Percentiles rank a stretch among this genome's conserved stretches.
phyloP scores from a whole-genome alignment of 208 protist genomes.

The Crithidia brevicula region DNA sequence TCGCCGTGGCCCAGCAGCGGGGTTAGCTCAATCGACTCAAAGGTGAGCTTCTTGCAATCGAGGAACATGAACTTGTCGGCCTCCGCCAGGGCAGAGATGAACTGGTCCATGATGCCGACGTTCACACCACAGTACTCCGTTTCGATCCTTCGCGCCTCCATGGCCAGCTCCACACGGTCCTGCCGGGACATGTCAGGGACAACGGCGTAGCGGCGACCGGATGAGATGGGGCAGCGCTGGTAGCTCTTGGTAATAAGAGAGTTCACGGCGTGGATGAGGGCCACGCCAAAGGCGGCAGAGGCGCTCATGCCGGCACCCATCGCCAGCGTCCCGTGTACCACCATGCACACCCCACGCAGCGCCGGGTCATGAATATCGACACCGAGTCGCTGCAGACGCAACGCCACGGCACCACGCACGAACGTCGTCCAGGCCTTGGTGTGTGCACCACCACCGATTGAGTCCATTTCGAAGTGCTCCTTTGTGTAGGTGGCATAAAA shows the following conservation, averaged over 20 bases:
- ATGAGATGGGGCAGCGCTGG: slow-evolving; percentile 12
- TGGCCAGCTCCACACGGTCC: slow-evolving; percentile 57
- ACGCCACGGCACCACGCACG: slow-evolving; percentile 58
- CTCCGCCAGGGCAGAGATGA: slow-evolving; percentile 78
- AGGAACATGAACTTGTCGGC: slow-evolving; percentile 77
- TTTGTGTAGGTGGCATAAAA: slow-evolving; percentile 63
- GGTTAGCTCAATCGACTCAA: slow-evolving; percentile 50
- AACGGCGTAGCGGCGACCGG: slow-evolving; percentile 41
- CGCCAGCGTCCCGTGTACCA: slow-evolving; percentile 74
- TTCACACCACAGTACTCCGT: slow-evolving; percentile 82
- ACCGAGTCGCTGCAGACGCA: slow-evolving; percentile 61
- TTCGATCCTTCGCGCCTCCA: slow-evolving; percentile 81
- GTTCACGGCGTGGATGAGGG: slow-evolving; percentile 61
- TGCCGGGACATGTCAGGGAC: slow-evolving; percentile 37
- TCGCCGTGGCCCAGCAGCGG: slow-evolving; percentile 54
- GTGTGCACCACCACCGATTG: slow-evolving; percentile 25
- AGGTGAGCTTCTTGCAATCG: slow-evolving; percentile 79
- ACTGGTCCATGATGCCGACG: slow-evolving; percentile 95
- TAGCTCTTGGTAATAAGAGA: slow-evolving; percentile 42
- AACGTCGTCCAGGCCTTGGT: slow-evolving; percentile 77
- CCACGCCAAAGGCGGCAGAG: slow-evolving; percentile 84
- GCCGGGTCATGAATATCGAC: slow-evolving; percentile 35
- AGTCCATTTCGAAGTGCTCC: slow-evolving; percentile 60
- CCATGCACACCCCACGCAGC: slow-evolving; percentile 67
- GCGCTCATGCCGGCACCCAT: slow-evolving; percentile 88